These are phyloP conservation scores for Teratosphaeria viscida DNA, from an alignment of 2,329 filamentous ascomycete genomes.

Conservation along the genomic window DNA sequence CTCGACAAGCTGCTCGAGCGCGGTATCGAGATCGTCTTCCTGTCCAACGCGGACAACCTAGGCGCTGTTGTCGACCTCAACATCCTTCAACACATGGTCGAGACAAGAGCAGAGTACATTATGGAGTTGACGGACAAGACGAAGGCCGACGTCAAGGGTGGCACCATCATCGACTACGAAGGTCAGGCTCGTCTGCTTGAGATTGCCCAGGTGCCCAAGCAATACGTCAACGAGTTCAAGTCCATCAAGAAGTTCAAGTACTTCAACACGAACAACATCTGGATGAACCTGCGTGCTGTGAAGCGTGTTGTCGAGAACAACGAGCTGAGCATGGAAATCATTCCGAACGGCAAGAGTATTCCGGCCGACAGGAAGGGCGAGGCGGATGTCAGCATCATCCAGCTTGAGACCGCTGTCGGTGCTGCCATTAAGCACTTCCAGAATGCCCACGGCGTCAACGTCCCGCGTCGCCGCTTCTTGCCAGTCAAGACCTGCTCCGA, in stretches of 20 bases:
- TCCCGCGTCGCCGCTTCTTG: conserved; percentile 93
- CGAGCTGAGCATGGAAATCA: conserved; percentile 98
- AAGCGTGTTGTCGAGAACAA: conserved; percentile 98
- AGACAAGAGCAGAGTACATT: conserved; percentile 95
- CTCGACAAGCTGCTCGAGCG: conserved; percentile 92
- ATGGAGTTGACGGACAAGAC: conserved; percentile 99
- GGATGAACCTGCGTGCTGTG: conserved; percentile 94
- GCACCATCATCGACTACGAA: conserved; percentile 99
- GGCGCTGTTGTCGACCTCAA: conserved; percentile 95
- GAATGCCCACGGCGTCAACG: conserved; percentile 98
- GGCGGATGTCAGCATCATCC: conserved; percentile 91
- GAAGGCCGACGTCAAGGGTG: conserved; percentile 99
- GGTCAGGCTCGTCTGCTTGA: conserved; percentile 92
- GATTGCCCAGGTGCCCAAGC: conserved; percentile 98
- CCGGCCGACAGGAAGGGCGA: conserved; percentile 99
- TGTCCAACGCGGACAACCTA: conserved; percentile 98
- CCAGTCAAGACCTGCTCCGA: conserved; percentile 99
- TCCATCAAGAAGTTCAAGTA: conserved; percentile 99
- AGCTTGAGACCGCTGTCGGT: conserved; percentile 97
- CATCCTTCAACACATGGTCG: conserved; percentile 98
- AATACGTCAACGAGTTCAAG: conserved; percentile 99
- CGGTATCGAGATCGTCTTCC: conserved; percentile 94
- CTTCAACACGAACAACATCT: conserved; percentile 99
- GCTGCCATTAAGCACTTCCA: conserved; percentile 98
- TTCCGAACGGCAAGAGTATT: conserved; percentile 97